Evolutionary conservation across 805 yeast species (phyloP).

Genomic region (Priceomyces melissophilus): DNA sequence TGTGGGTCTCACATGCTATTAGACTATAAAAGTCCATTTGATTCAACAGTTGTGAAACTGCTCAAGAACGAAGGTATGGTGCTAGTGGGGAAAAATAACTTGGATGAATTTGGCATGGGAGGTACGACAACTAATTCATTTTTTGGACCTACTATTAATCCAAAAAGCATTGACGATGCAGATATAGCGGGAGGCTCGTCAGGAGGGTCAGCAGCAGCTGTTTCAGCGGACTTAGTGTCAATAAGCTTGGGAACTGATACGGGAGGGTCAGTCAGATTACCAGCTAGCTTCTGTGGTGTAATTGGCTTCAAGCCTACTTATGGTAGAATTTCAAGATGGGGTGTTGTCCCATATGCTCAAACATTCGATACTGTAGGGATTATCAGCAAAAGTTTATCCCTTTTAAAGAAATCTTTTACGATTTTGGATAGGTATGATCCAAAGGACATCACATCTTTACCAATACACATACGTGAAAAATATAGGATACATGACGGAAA

Average conservation of each 20-base stretch:
- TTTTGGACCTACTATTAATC: slow-evolving; percentile 60
- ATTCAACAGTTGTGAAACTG: slow-evolving; percentile 66
- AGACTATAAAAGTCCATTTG: slow-evolving; percentile 69
- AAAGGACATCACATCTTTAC: slow-evolving; percentile 76
- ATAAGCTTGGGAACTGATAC: slow-evolving; percentile 93
- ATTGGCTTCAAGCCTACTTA: slow-evolving; percentile 92
- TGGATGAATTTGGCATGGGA: slow-evolving; percentile 99
- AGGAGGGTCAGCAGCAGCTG: slow-evolving; percentile 95
- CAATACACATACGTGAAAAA: slow-evolving; percentile 28
- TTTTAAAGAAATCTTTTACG: slow-evolving; percentile 47
- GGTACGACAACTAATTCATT: slow-evolving; percentile 56
- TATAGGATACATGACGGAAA: slow-evolving; percentile 14
- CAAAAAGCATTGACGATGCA: slow-evolving; percentile 26
- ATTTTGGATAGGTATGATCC: slow-evolving; percentile 60
- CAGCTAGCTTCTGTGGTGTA: slow-evolving; percentile 82
- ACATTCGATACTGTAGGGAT: slow-evolving; percentile 93
- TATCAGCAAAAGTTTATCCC: slow-evolving; percentile 47
- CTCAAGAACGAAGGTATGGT: slow-evolving; percentile 51
- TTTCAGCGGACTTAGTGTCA: slow-evolving; percentile 65
- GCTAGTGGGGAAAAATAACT: slow-evolving; percentile 76
- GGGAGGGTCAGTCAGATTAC: slow-evolving; percentile 93
- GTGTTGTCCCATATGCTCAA: slow-evolving; percentile 90
- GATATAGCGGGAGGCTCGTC: slow-evolving; percentile 83
- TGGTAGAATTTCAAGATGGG: slow-evolving; percentile 89
- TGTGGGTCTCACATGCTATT: slow-evolving; percentile 68